These are phyloP conservation scores for Neolentinus lepideus DNA, from an alignment of 1,284 basidiomycete species.

Conservation along the genomic window DNA sequence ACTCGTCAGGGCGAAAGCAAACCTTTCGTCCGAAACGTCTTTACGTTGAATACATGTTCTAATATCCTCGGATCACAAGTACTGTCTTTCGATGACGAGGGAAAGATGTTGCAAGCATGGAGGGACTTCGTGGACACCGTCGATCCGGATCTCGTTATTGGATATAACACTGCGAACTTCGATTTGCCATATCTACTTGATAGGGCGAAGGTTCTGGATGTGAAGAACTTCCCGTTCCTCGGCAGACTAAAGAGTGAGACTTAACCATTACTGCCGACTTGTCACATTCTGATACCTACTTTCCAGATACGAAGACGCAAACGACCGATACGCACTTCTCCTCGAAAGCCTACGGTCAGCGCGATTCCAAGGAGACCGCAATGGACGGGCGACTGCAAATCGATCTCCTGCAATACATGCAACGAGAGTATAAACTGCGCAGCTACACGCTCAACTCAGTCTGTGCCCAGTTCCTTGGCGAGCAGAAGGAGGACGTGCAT, in stretches of 20 bases:
- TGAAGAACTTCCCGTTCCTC: constrained; percentile 66
- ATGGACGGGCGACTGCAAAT: constrained; percentile 90
- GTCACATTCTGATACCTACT: too few species aligned
- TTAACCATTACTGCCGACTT: too few species aligned
- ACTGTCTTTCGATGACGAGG: constrained; percentile 76
- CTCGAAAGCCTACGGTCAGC: constrained; percentile 91
- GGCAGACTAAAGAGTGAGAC: constrained; percentile 70
- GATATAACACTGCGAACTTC: constrained; percentile 89
- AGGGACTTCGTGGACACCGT: constrained; percentile 79
- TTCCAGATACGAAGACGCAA: constrained; percentile 64
- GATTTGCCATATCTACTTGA: constrained; percentile 94
- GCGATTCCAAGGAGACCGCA: constrained; percentile 88
- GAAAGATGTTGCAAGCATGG: constrained; percentile 71
- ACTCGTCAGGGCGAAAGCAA: constrained; percentile 88
- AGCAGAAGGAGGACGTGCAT: constrained; percentile 97
- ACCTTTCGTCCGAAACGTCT: constrained; percentile 94
- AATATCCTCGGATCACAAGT: constrained; percentile 95
- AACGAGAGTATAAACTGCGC: constrained; percentile 91
- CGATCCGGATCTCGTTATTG: constrained; percentile 91
- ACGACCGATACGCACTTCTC: constrained; percentile 92
- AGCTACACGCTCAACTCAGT: constrained; percentile 95
- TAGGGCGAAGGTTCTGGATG: constrained; percentile 77
- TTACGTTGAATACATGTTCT: constrained; percentile 88
- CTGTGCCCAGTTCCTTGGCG: constrained; percentile 91
- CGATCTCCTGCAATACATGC: constrained; percentile 94